phyloP scores from a whole-genome alignment of 2,329 filamentous ascomycete genomes.

The Geoglossum cookeanum region DNA sequence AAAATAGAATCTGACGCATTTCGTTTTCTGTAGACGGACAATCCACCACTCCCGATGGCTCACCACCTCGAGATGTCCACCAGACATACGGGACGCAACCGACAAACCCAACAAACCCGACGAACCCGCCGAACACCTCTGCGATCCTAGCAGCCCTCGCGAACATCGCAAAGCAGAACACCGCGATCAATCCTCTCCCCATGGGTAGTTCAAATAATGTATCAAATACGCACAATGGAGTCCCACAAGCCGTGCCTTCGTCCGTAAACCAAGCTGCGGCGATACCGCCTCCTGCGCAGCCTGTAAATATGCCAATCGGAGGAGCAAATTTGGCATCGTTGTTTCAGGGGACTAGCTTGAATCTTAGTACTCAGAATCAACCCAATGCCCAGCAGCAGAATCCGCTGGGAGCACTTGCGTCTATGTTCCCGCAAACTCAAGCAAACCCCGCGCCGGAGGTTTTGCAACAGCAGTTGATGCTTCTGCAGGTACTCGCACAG shows the following conservation, averaged over 20 bases:
- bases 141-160: conserved; percentile 62
- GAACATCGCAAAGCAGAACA: conserved; percentile 61
- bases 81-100: conserved; percentile 12
- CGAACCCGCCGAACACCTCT: conserved; percentile 33
- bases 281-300: conserved; percentile 26
- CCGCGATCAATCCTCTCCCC: conserved; percentile 21
- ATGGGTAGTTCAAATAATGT: conserved; percentile 28
- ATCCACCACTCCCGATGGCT: conserved; percentile 50
- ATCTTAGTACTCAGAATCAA: conserved; percentile 22
- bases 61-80: conserved; percentile 19
- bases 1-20: background rate
- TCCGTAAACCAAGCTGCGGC: conserved; percentile 26
- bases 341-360: conserved; percentile 6
- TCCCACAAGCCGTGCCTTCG: conserved; percentile 20
- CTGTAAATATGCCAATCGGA: conserved; percentile 38
- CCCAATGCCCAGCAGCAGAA: conserved; percentile 17
- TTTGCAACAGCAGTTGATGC: conserved; percentile 49
- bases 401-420: conserved; percentile 22
- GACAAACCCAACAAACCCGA: conserved; percentile 26
- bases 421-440: conserved; percentile 17
- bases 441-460: conserved; percentile 24
- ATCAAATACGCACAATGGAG: conserved; percentile 28
- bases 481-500: conserved; percentile 56
- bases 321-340: conserved; percentile 10
- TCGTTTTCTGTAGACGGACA: conserved; percentile 30